Percentiles rank a stretch among this genome's conserved stretches.
Conservation (phyloP, 2,329 filamentous ascomycete species). For the Hypoxylon sp. region DNA sequence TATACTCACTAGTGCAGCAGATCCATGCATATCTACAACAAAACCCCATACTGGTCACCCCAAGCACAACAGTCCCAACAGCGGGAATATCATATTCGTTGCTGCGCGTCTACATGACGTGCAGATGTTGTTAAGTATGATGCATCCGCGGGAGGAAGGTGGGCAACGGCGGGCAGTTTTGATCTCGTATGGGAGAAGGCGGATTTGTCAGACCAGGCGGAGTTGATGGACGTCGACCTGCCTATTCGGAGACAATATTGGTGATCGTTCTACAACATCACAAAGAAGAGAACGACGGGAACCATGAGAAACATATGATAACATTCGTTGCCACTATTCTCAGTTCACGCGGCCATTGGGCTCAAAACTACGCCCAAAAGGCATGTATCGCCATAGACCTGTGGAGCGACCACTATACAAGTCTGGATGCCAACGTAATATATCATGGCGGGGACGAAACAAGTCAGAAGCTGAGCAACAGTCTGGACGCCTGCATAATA, state of each 20-base stretch:
- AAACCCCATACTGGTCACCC: conserved; percentile 1
- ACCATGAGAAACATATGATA: conserved; percentile 37
- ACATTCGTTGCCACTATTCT: conserved; percentile 26
- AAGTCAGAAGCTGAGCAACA: conserved; percentile 9
- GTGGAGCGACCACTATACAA: conserved; percentile 10
- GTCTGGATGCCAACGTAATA: conserved; percentile 13
- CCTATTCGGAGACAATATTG: conserved; percentile 38
- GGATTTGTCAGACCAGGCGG: conserved; percentile 25
- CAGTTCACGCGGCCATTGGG: conserved; percentile 10
- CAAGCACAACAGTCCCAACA: conserved; percentile 4
- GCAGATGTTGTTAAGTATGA: conserved; percentile 31
- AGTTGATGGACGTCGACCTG: conserved; percentile 31
- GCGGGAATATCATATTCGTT: conserved; percentile 7
- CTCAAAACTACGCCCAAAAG: conserved; percentile 5
- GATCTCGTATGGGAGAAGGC: conserved; percentile 27
- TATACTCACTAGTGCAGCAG: conserved; percentile 26
- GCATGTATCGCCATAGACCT: conserved; percentile 11
- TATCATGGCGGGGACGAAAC: conserved; percentile 8
- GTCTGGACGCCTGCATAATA: neutral
- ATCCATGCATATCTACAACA: conserved; percentile 22
- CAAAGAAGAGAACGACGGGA: conserved; percentile 7
- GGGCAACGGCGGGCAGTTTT: conserved; percentile 16
- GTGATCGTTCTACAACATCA: conserved; percentile 30
- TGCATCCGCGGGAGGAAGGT: conserved; percentile 29
- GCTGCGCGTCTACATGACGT: conserved; percentile 36